Conservation (phyloP, 768 basidiomycete species). For the Termitomyces sp. region DNA sequence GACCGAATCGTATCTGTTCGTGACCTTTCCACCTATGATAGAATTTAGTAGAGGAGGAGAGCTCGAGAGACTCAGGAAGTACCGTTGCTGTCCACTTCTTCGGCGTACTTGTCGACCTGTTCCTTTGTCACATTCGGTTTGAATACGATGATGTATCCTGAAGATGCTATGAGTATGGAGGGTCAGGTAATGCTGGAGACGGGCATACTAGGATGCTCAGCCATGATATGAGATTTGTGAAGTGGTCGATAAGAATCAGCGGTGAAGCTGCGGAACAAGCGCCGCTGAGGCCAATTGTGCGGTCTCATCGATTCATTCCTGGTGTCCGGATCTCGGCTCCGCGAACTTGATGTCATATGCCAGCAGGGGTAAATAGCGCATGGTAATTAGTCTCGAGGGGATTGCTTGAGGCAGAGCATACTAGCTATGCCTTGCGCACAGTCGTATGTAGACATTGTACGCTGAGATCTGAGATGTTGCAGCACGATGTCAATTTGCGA, state of each 20-base stretch:
- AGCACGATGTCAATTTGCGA: background rate
- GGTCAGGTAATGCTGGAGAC: background rate
- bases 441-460: background rate
- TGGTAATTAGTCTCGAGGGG: too few species aligned
- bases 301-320: background rate
- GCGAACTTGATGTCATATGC: slow-evolving; percentile 3
- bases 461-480: background rate
- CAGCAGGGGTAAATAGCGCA: slow-evolving; percentile 4
- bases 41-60: background rate
- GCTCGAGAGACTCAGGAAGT: background rate
- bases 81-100: slow-evolving; percentile 34
- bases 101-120: slow-evolving; percentile 34
- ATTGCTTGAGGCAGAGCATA: background rate
- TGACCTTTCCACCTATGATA: slow-evolving; percentile 37
- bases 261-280: slow-evolving; percentile 4
- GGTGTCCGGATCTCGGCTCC: background rate
- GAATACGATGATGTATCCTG: slow-evolving; percentile 54
- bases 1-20: slow-evolving; percentile 28
- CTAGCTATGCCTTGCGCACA: background rate
- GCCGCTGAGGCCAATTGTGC: background rate
- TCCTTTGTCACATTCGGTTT: slow-evolving; percentile 35
- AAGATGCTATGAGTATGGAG: background rate
- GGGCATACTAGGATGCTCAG: background rate
- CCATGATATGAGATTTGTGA: slow-evolving; percentile 2
- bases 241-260: slow-evolving; percentile 9